Evolutionary conservation across 2,329 filamentous ascomycete species (phyloP).

Genomic region (Beauveria sp.): DNA sequence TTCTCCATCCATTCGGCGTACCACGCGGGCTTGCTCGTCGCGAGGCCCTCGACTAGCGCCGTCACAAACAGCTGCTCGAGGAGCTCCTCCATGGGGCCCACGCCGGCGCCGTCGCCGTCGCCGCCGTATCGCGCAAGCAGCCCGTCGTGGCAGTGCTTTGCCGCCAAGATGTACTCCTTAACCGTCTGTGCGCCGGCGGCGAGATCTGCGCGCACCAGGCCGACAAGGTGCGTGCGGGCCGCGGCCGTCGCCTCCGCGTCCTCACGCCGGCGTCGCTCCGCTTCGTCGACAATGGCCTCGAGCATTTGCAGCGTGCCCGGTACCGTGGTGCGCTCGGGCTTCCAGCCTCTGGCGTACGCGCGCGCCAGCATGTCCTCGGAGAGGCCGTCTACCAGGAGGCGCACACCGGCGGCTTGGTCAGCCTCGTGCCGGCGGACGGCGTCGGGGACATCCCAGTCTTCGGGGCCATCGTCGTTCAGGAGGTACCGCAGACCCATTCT

Average conservation of each 20-base stretch:
- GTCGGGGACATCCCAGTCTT: background rate
- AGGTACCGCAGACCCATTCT: background rate
- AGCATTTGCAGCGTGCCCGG: background rate
- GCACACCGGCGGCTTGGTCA: background rate
- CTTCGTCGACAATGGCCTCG: background rate
- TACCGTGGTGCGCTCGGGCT: background rate
- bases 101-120: background rate
- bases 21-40: background rate
- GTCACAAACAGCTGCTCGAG: slow-evolving; percentile 5
- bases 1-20: background rate
- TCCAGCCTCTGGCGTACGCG: background rate
- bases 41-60: background rate
- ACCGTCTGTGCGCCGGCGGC: background rate
- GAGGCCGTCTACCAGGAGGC: background rate
- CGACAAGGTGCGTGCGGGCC: background rate
- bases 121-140: background rate
- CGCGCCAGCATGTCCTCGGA: background rate
- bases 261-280: background rate
- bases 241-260: background rate
- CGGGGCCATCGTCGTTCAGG: background rate
- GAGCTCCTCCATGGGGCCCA: background rate
- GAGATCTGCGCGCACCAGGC: background rate
- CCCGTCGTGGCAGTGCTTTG: background rate
- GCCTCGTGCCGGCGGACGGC: background rate
- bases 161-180: background rate